A percentile compares a stretch with the other conserved stretches of the same genome.
Conservation (phyloP, 2,329 filamentous ascomycete species). For the Aureobasidium pullulans region DNA sequence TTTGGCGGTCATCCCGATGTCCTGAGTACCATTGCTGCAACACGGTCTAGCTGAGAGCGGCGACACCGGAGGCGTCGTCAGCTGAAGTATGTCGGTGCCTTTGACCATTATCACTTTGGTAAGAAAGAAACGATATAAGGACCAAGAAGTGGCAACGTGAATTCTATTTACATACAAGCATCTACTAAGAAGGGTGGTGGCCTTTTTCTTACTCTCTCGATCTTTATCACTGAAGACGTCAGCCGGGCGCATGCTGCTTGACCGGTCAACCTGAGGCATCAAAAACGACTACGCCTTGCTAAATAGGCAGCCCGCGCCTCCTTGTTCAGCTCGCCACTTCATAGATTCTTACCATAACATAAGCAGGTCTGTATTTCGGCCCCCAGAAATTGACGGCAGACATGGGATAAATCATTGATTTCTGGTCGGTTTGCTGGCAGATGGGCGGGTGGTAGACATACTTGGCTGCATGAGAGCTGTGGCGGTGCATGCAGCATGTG, state of each 20-base stretch:
- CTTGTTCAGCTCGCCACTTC: not conserved
- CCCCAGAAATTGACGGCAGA: not conserved
- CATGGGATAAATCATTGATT: no score
- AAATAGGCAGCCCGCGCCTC: not conserved
- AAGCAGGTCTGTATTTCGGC: not conserved
- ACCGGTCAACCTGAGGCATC: conserved; percentile 10
- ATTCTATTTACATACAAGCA: not conserved
- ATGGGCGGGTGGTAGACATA: not conserved
- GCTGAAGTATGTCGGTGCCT: not conserved
- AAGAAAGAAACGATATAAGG: not conserved
- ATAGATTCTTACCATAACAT: not conserved
- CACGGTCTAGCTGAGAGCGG: not conserved
- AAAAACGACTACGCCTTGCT: conserved; percentile 1
- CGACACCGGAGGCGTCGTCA: not conserved
- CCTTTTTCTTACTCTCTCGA: not conserved
- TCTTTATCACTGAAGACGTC: not conserved
- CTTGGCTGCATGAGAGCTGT: not conserved
- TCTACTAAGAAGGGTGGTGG: not conserved
- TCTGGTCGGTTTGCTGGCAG: no score
- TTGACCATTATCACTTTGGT: not conserved
- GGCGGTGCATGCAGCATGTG: not conserved
- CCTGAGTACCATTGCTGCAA: not conserved
- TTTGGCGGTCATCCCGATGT: not conserved
- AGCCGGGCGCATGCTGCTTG: not conserved
- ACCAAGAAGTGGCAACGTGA: not conserved